Evolutionary conservation across 2,329 filamentous ascomycete species (phyloP).

Genomic region (Colletotrichum falcatum): DNA sequence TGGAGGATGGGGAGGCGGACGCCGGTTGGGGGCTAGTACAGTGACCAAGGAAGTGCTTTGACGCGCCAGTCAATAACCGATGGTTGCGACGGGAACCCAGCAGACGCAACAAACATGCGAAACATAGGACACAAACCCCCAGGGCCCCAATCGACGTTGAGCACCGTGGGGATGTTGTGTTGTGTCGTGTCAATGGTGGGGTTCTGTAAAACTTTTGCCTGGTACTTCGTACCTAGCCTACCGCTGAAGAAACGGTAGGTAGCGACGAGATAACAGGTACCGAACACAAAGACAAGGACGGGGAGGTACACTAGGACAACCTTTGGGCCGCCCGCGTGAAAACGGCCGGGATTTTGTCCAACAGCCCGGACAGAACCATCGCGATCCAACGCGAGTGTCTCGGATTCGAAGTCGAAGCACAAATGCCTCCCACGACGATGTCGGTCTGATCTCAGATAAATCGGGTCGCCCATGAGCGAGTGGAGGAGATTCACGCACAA

Average conservation of each 20-base stretch:
- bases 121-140: not conserved
- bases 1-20: not conserved
- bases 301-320: too few species aligned
- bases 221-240: too few species aligned
- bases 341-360: not conserved
- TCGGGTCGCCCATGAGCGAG: conserved; percentile 10
- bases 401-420: conserved; percentile 2
- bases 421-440: conserved; percentile 27
- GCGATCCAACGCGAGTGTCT: conserved; percentile 9
- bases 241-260: conserved; percentile 32
- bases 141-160: conserved; percentile 20
- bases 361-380: not conserved
- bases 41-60: conserved; percentile 7
- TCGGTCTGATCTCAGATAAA: conserved; percentile 23
- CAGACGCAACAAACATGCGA: not conserved
- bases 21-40: conserved; percentile 3
- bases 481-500: conserved; percentile 37
- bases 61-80: not conserved
- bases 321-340: too few species aligned
- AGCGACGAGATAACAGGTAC: conserved; percentile 1
- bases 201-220: conserved; percentile 2
- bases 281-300: not conserved
- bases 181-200: not conserved
- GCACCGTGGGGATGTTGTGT: conserved; percentile 23
- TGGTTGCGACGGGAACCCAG: conserved; percentile 26